These are phyloP conservation scores for Verticillium dahliae DNA, from an alignment of 2,329 filamentous ascomycete genomes.

Conservation along the genomic window DNA sequence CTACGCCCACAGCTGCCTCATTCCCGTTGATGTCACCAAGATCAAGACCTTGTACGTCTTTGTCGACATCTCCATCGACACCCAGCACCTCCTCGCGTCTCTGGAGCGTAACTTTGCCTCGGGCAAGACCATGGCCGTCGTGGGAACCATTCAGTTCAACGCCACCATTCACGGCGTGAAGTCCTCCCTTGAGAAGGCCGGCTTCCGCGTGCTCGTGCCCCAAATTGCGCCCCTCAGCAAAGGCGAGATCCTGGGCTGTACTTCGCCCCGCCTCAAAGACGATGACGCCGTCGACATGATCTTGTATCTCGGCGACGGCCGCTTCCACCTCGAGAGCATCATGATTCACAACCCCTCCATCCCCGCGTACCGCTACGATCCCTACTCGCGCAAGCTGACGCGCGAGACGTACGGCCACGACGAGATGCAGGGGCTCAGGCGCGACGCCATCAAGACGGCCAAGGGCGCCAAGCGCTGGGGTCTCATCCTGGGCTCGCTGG, in stretches of 20 bases:
- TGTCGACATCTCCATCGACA: slow-evolving; percentile 95
- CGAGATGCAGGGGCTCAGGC: slow-evolving; percentile 78
- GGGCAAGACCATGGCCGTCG: slow-evolving; percentile 83
- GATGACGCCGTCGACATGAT: slow-evolving; percentile 65
- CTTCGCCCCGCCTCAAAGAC: slow-evolving; percentile 65
- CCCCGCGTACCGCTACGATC: slow-evolving; percentile 93
- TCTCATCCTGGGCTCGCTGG: slow-evolving; percentile 85
- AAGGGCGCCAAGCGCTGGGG: slow-evolving; percentile 83
- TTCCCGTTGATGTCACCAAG: slow-evolving; percentile 91
- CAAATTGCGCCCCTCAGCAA: slow-evolving; percentile 91
- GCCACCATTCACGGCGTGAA: slow-evolving; percentile 86
- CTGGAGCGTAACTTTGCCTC: slow-evolving; percentile 81
- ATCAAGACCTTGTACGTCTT: slow-evolving; percentile 98
- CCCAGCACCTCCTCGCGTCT: slow-evolving; percentile 76
- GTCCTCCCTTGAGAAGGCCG: slow-evolving; percentile 70
- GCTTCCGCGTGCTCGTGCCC: slow-evolving; percentile 79
- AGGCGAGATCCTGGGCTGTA: slow-evolving; percentile 96
- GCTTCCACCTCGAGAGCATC: slow-evolving; percentile 94
- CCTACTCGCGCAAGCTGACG: slow-evolving; percentile 87
- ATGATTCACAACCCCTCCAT: slow-evolving; percentile 97
- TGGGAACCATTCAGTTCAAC: slow-evolving; percentile 98
- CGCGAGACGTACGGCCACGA: slow-evolving; percentile 87
- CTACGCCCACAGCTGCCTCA: slow-evolving; percentile 94
- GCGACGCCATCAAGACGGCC: slow-evolving; percentile 69
- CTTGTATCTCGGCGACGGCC: slow-evolving; percentile 83